Conservation (phyloP, 2,329 filamentous ascomycete genomes). For the Fusarium sp. region DNA sequence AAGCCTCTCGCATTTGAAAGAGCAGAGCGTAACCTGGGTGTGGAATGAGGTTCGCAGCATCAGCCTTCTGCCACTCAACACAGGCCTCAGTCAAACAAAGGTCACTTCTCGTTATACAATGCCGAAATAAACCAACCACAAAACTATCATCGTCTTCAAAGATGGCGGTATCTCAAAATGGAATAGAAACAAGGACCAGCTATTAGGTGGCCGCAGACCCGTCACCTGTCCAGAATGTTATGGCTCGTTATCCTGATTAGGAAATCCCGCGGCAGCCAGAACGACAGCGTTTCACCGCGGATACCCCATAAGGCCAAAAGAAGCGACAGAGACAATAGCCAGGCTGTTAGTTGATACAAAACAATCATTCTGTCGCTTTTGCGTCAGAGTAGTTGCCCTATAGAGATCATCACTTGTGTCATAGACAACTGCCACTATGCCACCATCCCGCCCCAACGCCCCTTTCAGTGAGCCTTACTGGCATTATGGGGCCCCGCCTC, state of each 20-base stretch:
- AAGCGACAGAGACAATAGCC: background rate
- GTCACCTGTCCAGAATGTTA: too few species aligned
- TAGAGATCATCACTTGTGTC: background rate
- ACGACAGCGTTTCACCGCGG: background rate
- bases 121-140: too few species aligned
- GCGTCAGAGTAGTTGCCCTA: background rate
- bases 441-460: background rate
- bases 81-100: too few species aligned
- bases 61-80: background rate
- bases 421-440: background rate
- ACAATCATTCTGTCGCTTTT: background rate
- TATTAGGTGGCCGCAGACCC: background rate
- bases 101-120: too few species aligned
- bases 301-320: background rate
- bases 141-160: too few species aligned
- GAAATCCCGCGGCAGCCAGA: background rate
- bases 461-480: conserved; percentile 1
- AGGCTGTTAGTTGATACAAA: background rate
- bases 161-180: too few species aligned
- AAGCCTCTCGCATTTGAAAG: background rate
- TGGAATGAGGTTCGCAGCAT: background rate
- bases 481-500: conserved; percentile 36
- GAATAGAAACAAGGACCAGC: background rate
- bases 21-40: accelerated
- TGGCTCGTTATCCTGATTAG: background rate